Base-by-base conservation (phyloP, 2,329 filamentous ascomycete species). In the Aspergillus tanneri region DNA sequence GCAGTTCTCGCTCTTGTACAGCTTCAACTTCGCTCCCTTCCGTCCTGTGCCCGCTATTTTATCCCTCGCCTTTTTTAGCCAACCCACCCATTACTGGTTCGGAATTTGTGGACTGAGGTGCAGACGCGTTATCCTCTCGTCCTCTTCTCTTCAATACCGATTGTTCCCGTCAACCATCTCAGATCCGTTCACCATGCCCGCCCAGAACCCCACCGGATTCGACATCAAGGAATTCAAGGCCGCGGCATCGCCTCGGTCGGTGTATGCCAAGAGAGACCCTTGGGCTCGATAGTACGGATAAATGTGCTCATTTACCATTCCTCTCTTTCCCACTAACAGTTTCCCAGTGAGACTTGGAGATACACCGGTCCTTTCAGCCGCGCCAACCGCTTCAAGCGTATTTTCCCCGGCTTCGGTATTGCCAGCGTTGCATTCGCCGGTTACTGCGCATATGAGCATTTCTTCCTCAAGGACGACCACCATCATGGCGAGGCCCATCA, bases 361-460 rank as follows among this genome's bases (percentile, higher is more conserved):
- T 96, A 96, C 78, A 85, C 81, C 27, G 93, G 92, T 55, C 85
- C 83, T 46, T 97, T 96, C 78, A 86, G 85, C 58, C 83, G 92
- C 62, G 87, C 79, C 76, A 95, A 96, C 76, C 87, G 93, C 62
- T 93, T 96, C 78, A 90, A 86, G 76, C 78, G 81, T 64, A 78
- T 84, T 56, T 90, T 99, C 69, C 93, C 93, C 28, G 93, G 93
- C 53, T 80, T 99, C 62, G 93, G 93, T 56, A 95, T 92, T 61
- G 93, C 90, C 24, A 87, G 87, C 4, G 91, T 93, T 51, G 91
- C 92, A 37, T 99, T 99, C 71, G 84, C 86, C 41, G 85, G 78
- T 55, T 99, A 99, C 77, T 90, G 91, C 71, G 83, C 82, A 52
- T 95, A 90, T 72, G 93, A 99, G 77, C 83, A 93, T 71, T 74